These are phyloP conservation scores for Collybia nuda DNA, from an alignment of 768 basidiomycete genomes.

Conservation along the genomic window DNA sequence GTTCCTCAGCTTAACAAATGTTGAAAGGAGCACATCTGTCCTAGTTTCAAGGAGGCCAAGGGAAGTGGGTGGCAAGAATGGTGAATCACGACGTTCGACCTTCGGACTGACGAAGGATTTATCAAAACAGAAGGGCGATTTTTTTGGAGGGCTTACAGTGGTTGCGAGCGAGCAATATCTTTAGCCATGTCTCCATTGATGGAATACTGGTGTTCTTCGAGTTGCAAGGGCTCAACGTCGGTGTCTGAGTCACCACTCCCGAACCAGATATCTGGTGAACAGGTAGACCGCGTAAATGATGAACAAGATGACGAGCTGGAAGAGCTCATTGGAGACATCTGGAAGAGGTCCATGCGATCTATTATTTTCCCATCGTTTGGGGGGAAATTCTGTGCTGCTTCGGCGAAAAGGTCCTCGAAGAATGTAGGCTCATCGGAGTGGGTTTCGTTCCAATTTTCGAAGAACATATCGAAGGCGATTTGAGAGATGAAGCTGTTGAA, in stretches of 20 bases:
- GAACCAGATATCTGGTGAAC: background rate
- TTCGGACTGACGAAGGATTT: background rate
- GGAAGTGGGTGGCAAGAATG: background rate
- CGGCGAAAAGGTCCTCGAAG: conserved; percentile 14
- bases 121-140: background rate
- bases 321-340: conserved; percentile 4
- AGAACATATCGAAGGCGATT: conserved; percentile 6
- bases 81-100: background rate
- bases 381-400: conserved; percentile 10
- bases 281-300: background rate
- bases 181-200: background rate
- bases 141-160: conserved; percentile 2
- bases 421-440: conserved; percentile 14
- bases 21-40: background rate
- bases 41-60: background rate
- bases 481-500: background rate
- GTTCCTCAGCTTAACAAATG: background rate
- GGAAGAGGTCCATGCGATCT: background rate
- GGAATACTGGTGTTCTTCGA: background rate
- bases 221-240: conserved; percentile 5
- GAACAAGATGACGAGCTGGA: conserved; percentile 9
- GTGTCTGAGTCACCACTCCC: conserved; percentile 5
- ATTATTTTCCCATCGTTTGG: conserved; percentile 4
- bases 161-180: background rate
- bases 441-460: conserved; percentile 8